Evolutionary conservation across 2,329 filamentous ascomycete species (phyloP), one percentile per base, ranked within the genome.

Genomic region (Colletotrichum endophyticum): DNA sequence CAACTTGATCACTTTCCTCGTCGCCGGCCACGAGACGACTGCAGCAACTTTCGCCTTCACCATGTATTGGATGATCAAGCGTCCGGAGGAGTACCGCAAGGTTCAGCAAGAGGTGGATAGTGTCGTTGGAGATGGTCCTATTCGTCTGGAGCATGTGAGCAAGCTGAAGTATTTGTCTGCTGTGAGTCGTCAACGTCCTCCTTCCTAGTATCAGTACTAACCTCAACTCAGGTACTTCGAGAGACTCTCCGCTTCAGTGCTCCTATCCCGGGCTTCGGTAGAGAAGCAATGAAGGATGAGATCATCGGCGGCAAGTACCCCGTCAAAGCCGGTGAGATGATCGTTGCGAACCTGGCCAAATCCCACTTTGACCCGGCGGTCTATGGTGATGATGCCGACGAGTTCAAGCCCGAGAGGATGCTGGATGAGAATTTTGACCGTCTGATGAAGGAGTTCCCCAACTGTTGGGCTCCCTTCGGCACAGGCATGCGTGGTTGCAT

Each of bases 1-100:
- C 81, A 94, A 95, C 78, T 90, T 95, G 85, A 91, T 93, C 71
- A 94, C 92, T 0, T 94, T 94, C 79, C 83, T 94, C 16, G 91
- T 92, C 77, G 92, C 92, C 66, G 90, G 92, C 6, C 92, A 94
- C 79, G 93, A 94, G 77, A 96, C 94, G 0, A 94, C 94, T 0
- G 91, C 92, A 3, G 93, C 93, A 3, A 85, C 93, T 8, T 83
- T 95, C 8, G 90, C 92, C 0, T 95, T 94, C 79, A 84, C 89
- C 0, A 90, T 94, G 70, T 93, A 92, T 80, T 88, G 93, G 73
- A 86, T 96, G 5, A 82, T 94, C 49, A 93, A 92, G 81, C 87
- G 93, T 78, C 93, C 93, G 0, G 87, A 89, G 2, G 87, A 87
- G 2, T 91, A 93, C 77, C 84, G 85, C 32, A 92, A 91, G 78